Base-by-base conservation (phyloP, 2,329 filamentous ascomycete species). In the Diaporthe sp. region DNA sequence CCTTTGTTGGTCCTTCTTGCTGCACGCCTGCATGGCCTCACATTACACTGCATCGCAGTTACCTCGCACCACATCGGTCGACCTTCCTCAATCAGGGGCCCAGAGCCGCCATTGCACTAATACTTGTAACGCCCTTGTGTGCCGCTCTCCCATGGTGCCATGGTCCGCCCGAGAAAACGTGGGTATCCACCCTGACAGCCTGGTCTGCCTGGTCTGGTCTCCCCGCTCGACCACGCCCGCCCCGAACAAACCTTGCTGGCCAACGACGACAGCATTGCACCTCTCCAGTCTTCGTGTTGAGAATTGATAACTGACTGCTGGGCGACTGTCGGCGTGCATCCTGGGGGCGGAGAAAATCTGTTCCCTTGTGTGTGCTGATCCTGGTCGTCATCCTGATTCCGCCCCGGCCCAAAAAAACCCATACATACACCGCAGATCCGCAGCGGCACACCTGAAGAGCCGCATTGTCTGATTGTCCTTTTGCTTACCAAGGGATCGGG, bases 51-150 rank as follows among this genome's bases (percentile, higher is more conserved):
- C 62, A 53, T 51, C 62, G 44, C 28, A 44, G 28, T 68, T 51
- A 46, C 44, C 62, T 68, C 46, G 65, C 65, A 53, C 65, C 65
- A 68, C 65, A 25, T 68, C 65, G 65, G 65, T 13, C 44, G 46
- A 68, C 22, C n/a, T 68, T 68, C 65, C 65, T 68, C 65, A 68
- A 68, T 25, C 22, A 68, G 65, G 46, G 46, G 65, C 8, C 46
- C 8, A 37, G 22, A 9, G 46, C 62, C 62, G 62, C 62, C 62
- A 68, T 51, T 53, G 37, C 3, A 31, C 42, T 15, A 49, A 49
- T 65, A 49, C 42, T 12, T 67, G 61, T 15, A 22, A 39, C 58
- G 58, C 58, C 58, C 28, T 34, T 13, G 34, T 34, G 15, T 59
- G 57, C 34, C 34, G 19, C 10, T 25, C 22, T 34, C 25, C n/a